phyloP scores from a whole-genome alignment of 331 rosid species.

The Quercus phellos region DNA sequence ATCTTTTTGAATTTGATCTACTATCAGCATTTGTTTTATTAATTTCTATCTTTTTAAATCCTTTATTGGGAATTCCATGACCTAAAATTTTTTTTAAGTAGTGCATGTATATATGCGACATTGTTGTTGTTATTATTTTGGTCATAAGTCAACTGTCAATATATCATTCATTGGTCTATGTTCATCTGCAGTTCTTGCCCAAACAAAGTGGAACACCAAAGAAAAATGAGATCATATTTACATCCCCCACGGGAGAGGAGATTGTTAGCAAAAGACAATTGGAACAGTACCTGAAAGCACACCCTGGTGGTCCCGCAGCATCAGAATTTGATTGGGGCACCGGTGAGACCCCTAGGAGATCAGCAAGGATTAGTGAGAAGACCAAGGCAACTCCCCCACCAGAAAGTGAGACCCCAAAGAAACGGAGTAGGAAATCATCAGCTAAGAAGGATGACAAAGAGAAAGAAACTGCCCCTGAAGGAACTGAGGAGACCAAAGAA shows the following conservation, averaged over 20 bases:
- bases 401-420: constrained; percentile 64
- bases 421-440: constrained; percentile 54
- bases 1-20: neutral
- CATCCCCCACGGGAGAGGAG: constrained; percentile 94
- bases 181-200: constrained; percentile 64
- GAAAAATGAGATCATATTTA: constrained; percentile 79
- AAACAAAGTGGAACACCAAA: constrained; percentile 79
- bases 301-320: constrained; percentile 73
- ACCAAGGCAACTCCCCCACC: constrained; percentile 47
- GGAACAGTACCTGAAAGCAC: constrained; percentile 88
- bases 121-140: constrained; percentile 6
- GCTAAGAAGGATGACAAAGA: constrained; percentile 48
- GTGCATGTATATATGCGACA: too few relatives aligned
- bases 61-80: too few relatives aligned
- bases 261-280: constrained; percentile 62
- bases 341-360: constrained; percentile 95
- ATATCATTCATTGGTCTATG: constrained; percentile 23
- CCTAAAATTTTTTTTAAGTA: too few relatives aligned
- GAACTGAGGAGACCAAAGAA: constrained; percentile 42
- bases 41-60: neutral
- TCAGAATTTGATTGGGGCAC: constrained; percentile 95
- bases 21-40: neutral
- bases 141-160: constrained; percentile 5
- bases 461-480: constrained; percentile 38
- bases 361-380: constrained; percentile 88